Evolutionary conservation across 2,329 filamentous ascomycete genomes (phyloP).

Genomic region (Penicillium glabrum): DNA sequence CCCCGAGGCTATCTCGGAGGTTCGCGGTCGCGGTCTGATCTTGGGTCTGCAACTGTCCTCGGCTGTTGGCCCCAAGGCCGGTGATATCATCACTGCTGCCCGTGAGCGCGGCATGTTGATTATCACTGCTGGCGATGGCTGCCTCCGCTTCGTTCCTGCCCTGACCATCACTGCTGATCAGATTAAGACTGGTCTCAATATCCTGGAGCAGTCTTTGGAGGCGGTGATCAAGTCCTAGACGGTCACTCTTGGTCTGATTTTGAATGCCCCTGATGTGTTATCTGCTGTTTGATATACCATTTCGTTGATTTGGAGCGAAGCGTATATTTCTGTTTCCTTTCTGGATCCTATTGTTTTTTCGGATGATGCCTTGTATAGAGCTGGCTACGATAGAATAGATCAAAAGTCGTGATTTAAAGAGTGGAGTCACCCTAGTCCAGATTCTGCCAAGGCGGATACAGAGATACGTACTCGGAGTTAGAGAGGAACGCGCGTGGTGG

Average conservation of each 20-base stretch:
- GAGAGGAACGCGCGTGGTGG: conserved; percentile 1
- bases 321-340: neutral
- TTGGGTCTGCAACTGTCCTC: conserved; percentile 78
- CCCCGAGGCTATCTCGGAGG: conserved; percentile 72
- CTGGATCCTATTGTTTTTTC: neutral
- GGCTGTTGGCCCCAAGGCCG: conserved; percentile 56
- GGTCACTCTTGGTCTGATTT: conserved; percentile 7
- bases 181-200: conserved; percentile 73
- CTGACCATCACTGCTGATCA: conserved; percentile 77
- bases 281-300: conserved; percentile 22
- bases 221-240: conserved; percentile 46
- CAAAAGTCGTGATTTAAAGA: conserved; percentile 6
- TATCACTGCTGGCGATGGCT: conserved; percentile 92
- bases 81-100: conserved; percentile 74
- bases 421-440: neutral
- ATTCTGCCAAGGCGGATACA: neutral
- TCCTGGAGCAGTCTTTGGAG: conserved; percentile 68
- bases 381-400: neutral
- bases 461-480: neutral
- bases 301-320: conserved; percentile 8
- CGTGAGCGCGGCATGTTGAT: conserved; percentile 83
- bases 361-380: neutral
- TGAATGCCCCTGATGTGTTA: conserved; percentile 18
- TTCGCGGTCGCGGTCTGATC: conserved; percentile 81
- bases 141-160: conserved; percentile 85